phyloP scores from a whole-genome alignment of 169 alveolate species.

The Eimeria sp. region DNA sequence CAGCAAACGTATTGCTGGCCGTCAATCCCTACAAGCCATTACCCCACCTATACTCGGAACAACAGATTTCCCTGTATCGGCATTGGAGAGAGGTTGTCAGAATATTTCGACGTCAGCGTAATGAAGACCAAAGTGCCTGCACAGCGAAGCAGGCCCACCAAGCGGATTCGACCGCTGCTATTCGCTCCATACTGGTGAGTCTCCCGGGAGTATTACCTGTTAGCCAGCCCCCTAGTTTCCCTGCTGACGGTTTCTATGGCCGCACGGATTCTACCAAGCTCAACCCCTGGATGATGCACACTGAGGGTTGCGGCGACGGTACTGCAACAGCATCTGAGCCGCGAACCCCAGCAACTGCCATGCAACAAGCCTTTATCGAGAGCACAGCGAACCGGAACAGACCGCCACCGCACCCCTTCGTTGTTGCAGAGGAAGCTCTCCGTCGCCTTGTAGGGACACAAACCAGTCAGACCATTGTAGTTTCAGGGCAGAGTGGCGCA shows the following conservation, averaged over 20 bases:
- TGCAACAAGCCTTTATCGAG: background rate
- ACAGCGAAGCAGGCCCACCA: background rate
- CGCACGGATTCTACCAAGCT: background rate
- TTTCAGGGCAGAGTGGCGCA: constrained; percentile 99
- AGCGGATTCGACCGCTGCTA: background rate
- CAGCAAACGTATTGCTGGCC: constrained; percentile 98
- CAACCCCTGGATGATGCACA: background rate
- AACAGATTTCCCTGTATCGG: constrained; percentile 33
- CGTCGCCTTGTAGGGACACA: constrained; percentile 69
- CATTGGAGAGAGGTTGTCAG: constrained; percentile 44
- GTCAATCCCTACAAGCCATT: constrained; percentile 96
- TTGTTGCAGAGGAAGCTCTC: constrained; percentile 81
- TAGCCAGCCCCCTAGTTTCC: background rate
- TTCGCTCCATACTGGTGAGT: constrained; percentile 3
- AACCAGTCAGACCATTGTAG: constrained; percentile 97
- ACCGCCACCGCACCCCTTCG: constrained; percentile 87
- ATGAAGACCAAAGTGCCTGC: background rate
- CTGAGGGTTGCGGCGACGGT: background rate
- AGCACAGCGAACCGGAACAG: constrained; percentile 43
- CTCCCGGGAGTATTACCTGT: constrained; percentile 21
- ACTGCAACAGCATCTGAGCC: background rate
- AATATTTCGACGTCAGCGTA: background rate
- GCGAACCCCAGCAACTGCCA: background rate
- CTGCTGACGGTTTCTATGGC: background rate
- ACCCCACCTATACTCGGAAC: constrained; percentile 80